Percentiles rank a stretch among this genome's conserved stretches.
Evolutionary conservation across 2,329 filamentous ascomycete species (phyloP).

Genomic region (Aulographum hederae): DNA sequence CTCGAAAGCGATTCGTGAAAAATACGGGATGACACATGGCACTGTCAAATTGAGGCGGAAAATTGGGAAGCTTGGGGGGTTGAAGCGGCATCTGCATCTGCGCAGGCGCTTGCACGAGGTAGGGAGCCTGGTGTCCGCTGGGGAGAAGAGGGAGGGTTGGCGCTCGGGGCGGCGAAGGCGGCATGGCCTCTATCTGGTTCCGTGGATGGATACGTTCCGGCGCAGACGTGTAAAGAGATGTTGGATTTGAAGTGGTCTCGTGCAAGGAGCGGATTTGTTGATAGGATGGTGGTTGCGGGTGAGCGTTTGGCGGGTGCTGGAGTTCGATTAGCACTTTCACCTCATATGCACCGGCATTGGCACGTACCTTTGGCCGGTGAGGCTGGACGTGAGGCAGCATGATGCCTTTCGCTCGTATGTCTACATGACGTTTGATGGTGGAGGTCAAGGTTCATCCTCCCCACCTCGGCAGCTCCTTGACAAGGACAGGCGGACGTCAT

Average conservation of each 20-base stretch:
- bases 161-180: slow-evolving; percentile 11
- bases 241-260: background rate
- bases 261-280: background rate
- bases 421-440: too few relatives aligned
- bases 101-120: background rate
- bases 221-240: background rate
- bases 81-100: slow-evolving; percentile 4
- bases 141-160: background rate
- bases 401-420: too few relatives aligned
- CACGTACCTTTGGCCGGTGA: slow-evolving; percentile 18
- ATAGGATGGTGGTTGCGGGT: background rate
- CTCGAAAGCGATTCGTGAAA: slow-evolving; percentile 46
- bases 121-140: background rate
- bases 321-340: background rate
- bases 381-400: slow-evolving; percentile 23
- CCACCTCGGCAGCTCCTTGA: background rate
- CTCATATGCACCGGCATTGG: background rate
- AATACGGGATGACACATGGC: slow-evolving; percentile 56
- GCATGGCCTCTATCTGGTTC: slow-evolving; percentile 32
- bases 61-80: too few relatives aligned
- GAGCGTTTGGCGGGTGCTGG: background rate
- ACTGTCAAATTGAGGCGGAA: slow-evolving; percentile 27
- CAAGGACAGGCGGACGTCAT: background rate
- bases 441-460: too few relatives aligned
- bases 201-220: slow-evolving; percentile 3